These are phyloP conservation scores for Russula sp. DNA, from an alignment of 768 basidiomycete species.

Conservation along the genomic window DNA sequence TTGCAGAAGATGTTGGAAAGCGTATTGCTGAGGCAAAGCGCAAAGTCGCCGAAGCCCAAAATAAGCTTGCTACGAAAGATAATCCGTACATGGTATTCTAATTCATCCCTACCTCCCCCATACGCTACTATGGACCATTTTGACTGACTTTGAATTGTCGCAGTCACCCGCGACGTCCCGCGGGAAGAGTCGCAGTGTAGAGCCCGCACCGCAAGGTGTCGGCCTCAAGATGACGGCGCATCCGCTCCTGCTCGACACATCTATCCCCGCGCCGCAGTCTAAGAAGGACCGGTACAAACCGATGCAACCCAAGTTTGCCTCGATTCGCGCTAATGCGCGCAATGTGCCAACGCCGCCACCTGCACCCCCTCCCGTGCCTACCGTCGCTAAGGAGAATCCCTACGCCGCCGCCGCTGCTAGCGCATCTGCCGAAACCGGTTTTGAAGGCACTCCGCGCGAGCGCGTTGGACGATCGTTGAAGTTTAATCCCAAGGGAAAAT, in stretches of 20 bases:
- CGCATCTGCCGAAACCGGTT: constrained; percentile 55
- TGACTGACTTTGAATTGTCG: neutral
- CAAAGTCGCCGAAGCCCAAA: constrained; percentile 79
- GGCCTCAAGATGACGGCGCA: constrained; percentile 91
- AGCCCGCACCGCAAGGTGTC: constrained; percentile 71
- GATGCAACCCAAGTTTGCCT: constrained; percentile 99
- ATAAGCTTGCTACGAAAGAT: constrained; percentile 66
- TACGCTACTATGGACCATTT: neutral
- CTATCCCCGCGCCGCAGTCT: constrained; percentile 57
- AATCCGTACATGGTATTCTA: constrained; percentile 81
- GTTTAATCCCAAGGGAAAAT: constrained; percentile 94
- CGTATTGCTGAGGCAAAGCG: constrained; percentile 83
- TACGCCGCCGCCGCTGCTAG: constrained; percentile 57
- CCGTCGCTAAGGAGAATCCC: constrained; percentile 59
- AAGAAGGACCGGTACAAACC: constrained; percentile 95
- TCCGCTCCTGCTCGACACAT: constrained; percentile 73
- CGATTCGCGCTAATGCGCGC: constrained; percentile 88
- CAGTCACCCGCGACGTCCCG: constrained; percentile 58
- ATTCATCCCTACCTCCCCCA: neutral
- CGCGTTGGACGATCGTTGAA: constrained; percentile 66
- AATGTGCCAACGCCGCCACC: constrained; percentile 62
- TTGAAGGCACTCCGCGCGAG: constrained; percentile 73
- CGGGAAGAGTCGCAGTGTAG: constrained; percentile 51
- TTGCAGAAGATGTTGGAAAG: constrained; percentile 62
- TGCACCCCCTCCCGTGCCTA: constrained; percentile 39